A percentile compares a stretch with the other conserved stretches of the same genome.
phyloP scores from a whole-genome alignment of 2,329 filamentous ascomycete species.

The Clonostachys rhizophaga region DNA sequence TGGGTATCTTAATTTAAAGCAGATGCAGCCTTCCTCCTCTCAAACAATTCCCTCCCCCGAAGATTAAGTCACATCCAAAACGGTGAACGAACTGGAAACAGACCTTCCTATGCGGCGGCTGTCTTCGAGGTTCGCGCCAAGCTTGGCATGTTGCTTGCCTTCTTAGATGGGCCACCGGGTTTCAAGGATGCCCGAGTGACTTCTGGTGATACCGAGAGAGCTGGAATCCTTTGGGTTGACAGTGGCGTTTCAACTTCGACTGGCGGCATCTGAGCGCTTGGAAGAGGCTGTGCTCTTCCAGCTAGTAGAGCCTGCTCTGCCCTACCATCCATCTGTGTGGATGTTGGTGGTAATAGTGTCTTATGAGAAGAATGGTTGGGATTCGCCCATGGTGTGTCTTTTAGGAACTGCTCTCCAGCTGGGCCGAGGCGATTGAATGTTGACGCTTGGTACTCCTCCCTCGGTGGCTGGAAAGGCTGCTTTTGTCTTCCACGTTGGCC shows the following conservation, averaged over 20 bases:
- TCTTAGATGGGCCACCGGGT: conserved; percentile 19
- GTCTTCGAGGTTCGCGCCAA: conserved; percentile 25
- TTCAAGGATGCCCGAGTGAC: conserved; percentile 29
- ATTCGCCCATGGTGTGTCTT: conserved; percentile 90
- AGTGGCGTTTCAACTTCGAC: conserved; percentile 12
- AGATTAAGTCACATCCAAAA: too few relatives aligned
- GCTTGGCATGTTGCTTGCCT: conserved; percentile 22
- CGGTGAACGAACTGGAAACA: too few relatives aligned
- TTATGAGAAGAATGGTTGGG: conserved; percentile 74
- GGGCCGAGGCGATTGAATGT: conserved; percentile 50
- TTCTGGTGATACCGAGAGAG: conserved; percentile 36
- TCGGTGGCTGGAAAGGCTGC: conserved; percentile 19
- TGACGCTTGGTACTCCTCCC: conserved; percentile 42
- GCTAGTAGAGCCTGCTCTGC: conserved; percentile 5
- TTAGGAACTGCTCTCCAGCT: conserved; percentile 81
- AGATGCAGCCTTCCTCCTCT: conserved; percentile 6
- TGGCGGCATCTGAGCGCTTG: conserved; percentile 6
- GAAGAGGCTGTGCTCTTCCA: conserved; percentile 10
- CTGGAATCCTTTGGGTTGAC: conserved; percentile 17
- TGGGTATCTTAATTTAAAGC: conserved; percentile 28
- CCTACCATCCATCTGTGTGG: conserved; percentile 10
- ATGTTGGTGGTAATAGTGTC: conserved; percentile 28
- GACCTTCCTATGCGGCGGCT: conserved; percentile 19
- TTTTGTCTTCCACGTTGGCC: conserved; percentile 26
- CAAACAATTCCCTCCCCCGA: background rate